phyloP scores from a whole-genome alignment of 306 rosid genomes.

The Fragaria ananassa region DNA sequence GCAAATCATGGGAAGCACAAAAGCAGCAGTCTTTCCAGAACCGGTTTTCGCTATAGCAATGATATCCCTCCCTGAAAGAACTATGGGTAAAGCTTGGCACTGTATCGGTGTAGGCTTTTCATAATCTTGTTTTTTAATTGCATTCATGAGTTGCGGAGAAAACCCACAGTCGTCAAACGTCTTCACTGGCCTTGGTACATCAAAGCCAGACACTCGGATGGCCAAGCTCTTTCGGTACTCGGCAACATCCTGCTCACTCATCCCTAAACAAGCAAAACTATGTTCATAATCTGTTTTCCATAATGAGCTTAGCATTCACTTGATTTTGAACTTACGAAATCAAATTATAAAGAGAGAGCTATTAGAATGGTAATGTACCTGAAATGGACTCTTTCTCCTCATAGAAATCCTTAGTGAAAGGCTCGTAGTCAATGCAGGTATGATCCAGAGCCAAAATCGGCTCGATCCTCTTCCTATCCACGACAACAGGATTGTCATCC shows the following conservation, averaged over 20 bases:
- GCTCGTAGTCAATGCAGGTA: slow-evolving; percentile 72
- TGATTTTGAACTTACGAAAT: background rate
- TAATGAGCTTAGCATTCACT: background rate
- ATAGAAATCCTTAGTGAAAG: slow-evolving; percentile 81
- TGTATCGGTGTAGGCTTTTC: slow-evolving; percentile 91
- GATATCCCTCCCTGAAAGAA: slow-evolving; percentile 86
- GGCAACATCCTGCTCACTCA: slow-evolving; percentile 82
- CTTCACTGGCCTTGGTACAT: slow-evolving; percentile 81
- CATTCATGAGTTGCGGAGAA: slow-evolving; percentile 77
- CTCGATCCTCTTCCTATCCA: slow-evolving; percentile 86
- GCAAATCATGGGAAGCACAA: slow-evolving; percentile 96
- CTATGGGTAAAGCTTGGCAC: slow-evolving; percentile 84
- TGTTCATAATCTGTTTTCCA: background rate
- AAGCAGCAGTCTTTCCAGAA: slow-evolving; percentile 97
- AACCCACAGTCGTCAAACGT: slow-evolving; percentile 79
- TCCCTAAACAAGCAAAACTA: slow-evolving; percentile 41
- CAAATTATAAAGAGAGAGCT: background rate
- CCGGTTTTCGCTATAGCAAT: slow-evolving; percentile 98
- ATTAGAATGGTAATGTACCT: slow-evolving; percentile 34
- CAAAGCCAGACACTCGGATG: slow-evolving; percentile 87
- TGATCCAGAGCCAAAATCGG: slow-evolving; percentile 88
- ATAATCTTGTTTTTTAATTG: slow-evolving; percentile 83
- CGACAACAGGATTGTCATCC: slow-evolving; percentile 76
- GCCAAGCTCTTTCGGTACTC: slow-evolving; percentile 85
- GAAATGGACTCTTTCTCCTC: slow-evolving; percentile 82